phyloP scores from a whole-genome alignment of 768 basidiomycete genomes.

The Tricholoma furcatifolium region DNA sequence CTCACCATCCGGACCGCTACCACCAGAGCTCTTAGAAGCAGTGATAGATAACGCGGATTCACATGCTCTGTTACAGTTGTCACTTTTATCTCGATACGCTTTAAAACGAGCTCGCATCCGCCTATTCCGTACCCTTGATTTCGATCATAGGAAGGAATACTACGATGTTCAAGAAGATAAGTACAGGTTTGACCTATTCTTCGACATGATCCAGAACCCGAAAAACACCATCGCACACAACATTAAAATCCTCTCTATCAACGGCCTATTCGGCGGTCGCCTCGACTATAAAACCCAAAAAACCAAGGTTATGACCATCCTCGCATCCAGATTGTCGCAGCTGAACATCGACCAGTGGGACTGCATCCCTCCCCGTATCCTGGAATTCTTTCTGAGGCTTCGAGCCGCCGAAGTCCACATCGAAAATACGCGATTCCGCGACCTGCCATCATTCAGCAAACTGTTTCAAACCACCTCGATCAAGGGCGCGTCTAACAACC shows the following conservation, averaged over 20 bases:
- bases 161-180: too few relatives aligned
- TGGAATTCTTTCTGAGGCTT: neutral
- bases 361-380: neutral
- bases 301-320: neutral
- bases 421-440: neutral
- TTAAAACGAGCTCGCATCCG: neutral
- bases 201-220: neutral
- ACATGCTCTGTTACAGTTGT: neutral
- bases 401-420: neutral
- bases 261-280: neutral
- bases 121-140: constrained; percentile 2
- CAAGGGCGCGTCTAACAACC: neutral
- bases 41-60: neutral
- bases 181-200: neutral
- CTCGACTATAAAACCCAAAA: neutral
- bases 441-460: neutral
- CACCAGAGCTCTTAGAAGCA: neutral
- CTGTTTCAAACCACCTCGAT: neutral
- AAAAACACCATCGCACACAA: constrained; percentile 1
- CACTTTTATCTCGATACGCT: neutral
- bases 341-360: neutral
- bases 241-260: neutral
- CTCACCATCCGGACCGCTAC: neutral
- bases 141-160: neutral
- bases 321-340: neutral